Conservation (phyloP, 2,329 filamentous ascomycete genomes). For the Venturia pyrina region DNA sequence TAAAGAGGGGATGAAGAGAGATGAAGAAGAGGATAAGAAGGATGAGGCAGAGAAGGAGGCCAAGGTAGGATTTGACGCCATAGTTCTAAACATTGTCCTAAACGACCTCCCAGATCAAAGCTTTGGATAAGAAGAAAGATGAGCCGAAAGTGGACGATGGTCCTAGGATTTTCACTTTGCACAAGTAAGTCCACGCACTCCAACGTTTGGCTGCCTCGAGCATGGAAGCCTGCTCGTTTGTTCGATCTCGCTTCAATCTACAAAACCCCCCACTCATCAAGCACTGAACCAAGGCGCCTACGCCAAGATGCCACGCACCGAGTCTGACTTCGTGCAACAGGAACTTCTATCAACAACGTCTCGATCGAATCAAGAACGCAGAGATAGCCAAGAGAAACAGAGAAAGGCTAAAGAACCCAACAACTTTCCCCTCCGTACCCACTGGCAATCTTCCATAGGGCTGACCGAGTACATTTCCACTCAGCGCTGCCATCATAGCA, state of each 20-base stretch:
- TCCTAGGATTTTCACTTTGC: slow-evolving; percentile 72
- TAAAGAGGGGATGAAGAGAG: slow-evolving; percentile 55
- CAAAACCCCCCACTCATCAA: background rate
- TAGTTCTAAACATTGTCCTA: background rate
- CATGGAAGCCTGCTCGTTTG: background rate
- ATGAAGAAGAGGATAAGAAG: slow-evolving; percentile 55
- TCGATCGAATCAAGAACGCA: slow-evolving; percentile 68
- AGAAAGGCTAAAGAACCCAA: slow-evolving; percentile 68
- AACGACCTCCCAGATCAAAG: slow-evolving; percentile 28
- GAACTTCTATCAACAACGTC: slow-evolving; percentile 74
- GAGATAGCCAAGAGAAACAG: slow-evolving; percentile 72
- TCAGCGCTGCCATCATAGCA: background rate
- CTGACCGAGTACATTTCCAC: background rate
- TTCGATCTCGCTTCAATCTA: background rate
- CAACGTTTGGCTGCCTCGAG: background rate
- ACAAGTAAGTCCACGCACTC: slow-evolving; percentile 48
- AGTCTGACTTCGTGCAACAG: slow-evolving; percentile 33
- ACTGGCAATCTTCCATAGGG: slow-evolving; percentile 36
- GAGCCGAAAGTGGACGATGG: slow-evolving; percentile 46
- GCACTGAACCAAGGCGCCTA: background rate
- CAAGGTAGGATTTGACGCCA: slow-evolving; percentile 33
- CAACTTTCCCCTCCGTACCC: slow-evolving; percentile 77
- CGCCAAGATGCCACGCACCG: background rate
- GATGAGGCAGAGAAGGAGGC: slow-evolving; percentile 54
- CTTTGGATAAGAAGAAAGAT: slow-evolving; percentile 36